Evolutionary conservation across 1,284 basidiomycete species (phyloP).

Genomic region (Mycosarcoma maydis): DNA sequence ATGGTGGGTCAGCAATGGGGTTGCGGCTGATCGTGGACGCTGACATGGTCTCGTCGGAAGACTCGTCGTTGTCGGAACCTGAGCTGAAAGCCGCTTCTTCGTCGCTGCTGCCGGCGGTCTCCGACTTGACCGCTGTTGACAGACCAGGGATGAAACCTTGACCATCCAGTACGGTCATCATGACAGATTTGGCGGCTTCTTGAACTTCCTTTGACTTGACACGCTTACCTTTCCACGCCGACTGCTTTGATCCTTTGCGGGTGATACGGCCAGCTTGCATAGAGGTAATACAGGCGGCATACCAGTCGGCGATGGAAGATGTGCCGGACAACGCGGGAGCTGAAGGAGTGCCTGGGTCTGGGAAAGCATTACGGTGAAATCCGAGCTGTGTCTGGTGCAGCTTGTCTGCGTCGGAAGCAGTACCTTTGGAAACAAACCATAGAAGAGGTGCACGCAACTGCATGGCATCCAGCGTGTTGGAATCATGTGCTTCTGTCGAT

Average conservation of each 20-base stretch:
- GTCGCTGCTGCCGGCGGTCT: slow-evolving; percentile 21
- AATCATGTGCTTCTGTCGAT: slow-evolving; percentile 49
- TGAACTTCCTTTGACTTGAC: slow-evolving; percentile 58
- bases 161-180: slow-evolving; percentile 59
- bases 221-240: slow-evolving; percentile 55
- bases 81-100: slow-evolving; percentile 32
- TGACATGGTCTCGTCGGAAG: slow-evolving; percentile 16
- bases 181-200: slow-evolving; percentile 50
- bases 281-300: slow-evolving; percentile 69
- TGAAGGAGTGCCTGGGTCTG: slow-evolving; percentile 66
- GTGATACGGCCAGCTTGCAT: slow-evolving; percentile 61
- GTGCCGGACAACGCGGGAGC: slow-evolving; percentile 19
- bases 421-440: slow-evolving; percentile 84
- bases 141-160: slow-evolving; percentile 47
- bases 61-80: slow-evolving; percentile 19
- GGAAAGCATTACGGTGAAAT: slow-evolving; percentile 81
- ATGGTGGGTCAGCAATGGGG: slow-evolving; percentile 45
- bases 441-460: slow-evolving; percentile 72
- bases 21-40: slow-evolving; percentile 28
- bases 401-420: slow-evolving; percentile 23
- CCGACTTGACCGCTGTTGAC: slow-evolving; percentile 17
- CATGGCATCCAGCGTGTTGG: slow-evolving; percentile 72
- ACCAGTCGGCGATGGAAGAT: slow-evolving; percentile 23
- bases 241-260: slow-evolving; percentile 40
- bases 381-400: slow-evolving; percentile 83